Conservation (phyloP, 2,329 filamentous ascomycete species). For the Chrysosporium queenslandicum region DNA sequence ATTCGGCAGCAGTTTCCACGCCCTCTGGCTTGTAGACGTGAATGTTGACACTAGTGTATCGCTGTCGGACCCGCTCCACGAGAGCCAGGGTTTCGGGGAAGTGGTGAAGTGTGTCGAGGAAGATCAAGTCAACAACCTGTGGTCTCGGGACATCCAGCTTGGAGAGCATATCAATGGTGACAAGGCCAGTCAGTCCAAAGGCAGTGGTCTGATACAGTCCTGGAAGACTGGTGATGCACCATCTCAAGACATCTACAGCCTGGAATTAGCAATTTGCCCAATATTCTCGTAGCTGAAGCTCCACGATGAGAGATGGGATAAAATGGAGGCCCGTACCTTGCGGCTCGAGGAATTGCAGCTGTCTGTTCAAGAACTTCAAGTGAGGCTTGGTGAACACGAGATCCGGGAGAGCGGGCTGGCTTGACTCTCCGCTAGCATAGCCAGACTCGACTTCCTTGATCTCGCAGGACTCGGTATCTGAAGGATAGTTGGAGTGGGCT, state of each 20-base stretch:
- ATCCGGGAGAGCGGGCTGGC: constrained; percentile 55
- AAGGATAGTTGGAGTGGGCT: constrained; percentile 29
- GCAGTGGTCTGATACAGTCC: constrained; percentile 80
- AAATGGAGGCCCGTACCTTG: constrained; percentile 45
- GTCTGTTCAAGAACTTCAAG: constrained; percentile 79
- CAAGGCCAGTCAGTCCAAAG: constrained; percentile 70
- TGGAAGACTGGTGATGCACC: constrained; percentile 84
- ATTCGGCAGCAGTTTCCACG: constrained; percentile 61
- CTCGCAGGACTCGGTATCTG: constrained; percentile 28
- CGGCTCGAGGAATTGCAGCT: constrained; percentile 77
- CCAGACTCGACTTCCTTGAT: constrained; percentile 59
- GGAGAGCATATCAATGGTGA: constrained; percentile 61
- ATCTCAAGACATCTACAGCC: constrained; percentile 65
- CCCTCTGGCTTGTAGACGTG: constrained; percentile 86
- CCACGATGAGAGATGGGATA: too few species aligned
- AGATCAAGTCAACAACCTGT: constrained; percentile 49
- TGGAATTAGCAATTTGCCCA: constrained; percentile 4
- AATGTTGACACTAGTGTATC: constrained; percentile 68
- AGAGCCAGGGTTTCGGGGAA: constrained; percentile 67
- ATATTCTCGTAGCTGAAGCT: constrained; percentile 9
- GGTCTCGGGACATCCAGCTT: constrained; percentile 41
- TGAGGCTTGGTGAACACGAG: constrained; percentile 81
- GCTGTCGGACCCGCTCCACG: constrained; percentile 60
- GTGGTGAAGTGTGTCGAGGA: constrained; percentile 76
- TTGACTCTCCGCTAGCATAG: constrained; percentile 63